These are phyloP conservation scores for Suillus spraguei DNA, from an alignment of 768 basidiomycete species.

Conservation along the genomic window DNA sequence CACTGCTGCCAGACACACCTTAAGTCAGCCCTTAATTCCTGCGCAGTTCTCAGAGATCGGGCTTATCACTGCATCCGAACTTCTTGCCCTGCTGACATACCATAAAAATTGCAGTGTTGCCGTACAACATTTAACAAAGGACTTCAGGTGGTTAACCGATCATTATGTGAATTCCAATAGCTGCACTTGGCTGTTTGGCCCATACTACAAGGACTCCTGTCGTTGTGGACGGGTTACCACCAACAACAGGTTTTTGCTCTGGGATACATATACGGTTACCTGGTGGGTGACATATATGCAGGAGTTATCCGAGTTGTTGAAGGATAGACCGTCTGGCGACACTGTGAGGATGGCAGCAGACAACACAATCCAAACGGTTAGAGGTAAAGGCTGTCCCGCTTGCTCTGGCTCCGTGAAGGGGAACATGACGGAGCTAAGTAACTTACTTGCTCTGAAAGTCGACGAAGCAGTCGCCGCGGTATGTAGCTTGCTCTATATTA, in stretches of 20 bases:
- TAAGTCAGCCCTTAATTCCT: background rate
- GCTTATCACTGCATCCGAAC: background rate
- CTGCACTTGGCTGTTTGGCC: background rate
- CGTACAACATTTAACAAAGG: background rate
- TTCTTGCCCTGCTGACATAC: background rate
- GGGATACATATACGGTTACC: background rate
- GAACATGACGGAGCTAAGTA: background rate
- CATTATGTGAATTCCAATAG: background rate
- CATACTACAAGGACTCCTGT: background rate
- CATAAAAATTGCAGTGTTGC: background rate
- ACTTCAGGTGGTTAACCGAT: background rate
- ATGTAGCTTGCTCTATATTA: background rate
- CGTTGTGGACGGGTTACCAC: background rate
- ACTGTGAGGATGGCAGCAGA: background rate
- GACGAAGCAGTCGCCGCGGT: background rate
- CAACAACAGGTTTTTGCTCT: background rate
- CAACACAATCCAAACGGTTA: background rate
- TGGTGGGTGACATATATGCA: background rate
- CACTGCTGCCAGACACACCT: background rate
- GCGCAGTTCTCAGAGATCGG: background rate
- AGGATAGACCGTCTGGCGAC: background rate
- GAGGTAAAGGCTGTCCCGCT: background rate
- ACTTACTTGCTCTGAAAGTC: constrained; percentile 1
- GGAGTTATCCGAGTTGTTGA: background rate
- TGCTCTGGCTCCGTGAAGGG: background rate